These are phyloP conservation scores for Wallemia ichthyophaga DNA, from an alignment of 1,284 basidiomycete genomes.

Conservation along the genomic window DNA sequence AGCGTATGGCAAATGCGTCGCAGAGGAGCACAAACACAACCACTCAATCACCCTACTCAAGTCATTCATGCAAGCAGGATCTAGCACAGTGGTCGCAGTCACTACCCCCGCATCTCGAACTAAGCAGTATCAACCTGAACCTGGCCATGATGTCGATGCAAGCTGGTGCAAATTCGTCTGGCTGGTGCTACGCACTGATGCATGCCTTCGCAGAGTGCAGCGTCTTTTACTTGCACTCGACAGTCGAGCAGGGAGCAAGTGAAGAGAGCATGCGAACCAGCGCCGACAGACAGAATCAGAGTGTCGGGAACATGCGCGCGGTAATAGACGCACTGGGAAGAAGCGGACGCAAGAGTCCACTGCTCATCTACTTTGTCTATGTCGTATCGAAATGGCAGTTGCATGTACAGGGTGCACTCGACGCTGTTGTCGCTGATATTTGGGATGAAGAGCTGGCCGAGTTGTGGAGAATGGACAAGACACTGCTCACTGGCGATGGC, in stretches of 20 bases:
- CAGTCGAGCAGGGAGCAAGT: not conserved
- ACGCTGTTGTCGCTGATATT: not conserved
- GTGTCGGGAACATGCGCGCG: constrained; percentile 16
- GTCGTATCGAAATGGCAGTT: not conserved
- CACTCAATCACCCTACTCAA: not conserved
- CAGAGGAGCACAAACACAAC: not conserved
- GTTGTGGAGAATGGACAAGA: not conserved
- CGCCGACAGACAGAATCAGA: constrained; percentile 15
- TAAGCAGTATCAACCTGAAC: constrained; percentile 18
- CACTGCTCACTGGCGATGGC: not conserved
- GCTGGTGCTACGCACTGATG: constrained; percentile 19
- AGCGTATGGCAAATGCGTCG: not conserved
- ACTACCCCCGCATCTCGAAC: constrained; percentile 16
- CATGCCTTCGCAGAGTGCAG: constrained; percentile 19
- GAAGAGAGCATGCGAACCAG: constrained; percentile 3
- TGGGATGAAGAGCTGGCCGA: not conserved
- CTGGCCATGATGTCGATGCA: constrained; percentile 12
- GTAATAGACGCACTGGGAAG: constrained; percentile 14
- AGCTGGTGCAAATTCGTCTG: constrained; percentile 13
- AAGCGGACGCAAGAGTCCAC: constrained; percentile 13
- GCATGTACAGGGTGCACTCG: not conserved
- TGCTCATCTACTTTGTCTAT: constrained; percentile 2
- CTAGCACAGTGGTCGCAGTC: constrained; percentile 16
- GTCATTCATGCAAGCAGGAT: constrained; percentile 4
- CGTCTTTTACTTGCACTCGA: constrained; percentile 18